Base-by-base conservation (phyloP, 2,329 filamentous ascomycete genomes). In the Fusarium marasasianum region DNA sequence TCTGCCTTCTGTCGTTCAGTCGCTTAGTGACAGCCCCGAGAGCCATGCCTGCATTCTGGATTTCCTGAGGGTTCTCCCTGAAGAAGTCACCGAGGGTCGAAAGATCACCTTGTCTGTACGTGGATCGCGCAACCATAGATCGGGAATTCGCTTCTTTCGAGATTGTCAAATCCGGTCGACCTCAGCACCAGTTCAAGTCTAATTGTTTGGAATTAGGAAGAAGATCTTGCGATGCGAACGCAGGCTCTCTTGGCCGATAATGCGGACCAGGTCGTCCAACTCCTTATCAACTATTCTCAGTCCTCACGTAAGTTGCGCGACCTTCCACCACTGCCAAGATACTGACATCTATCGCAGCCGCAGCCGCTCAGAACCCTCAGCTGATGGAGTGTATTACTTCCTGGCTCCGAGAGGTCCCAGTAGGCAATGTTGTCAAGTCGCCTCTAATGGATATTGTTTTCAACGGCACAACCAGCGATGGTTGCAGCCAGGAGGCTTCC, bases 101-200 rank as follows among this genome's bases (percentile, higher is more conserved):
- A 99, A 98, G 87, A 98, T 99, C 89, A 98, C 95, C 89, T 90
- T 99, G 86, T 95, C 94, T 91, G 95, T 98, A 96, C 87, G 94
- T 96, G 89, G 91, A 92, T 87, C 87, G 86, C 87, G 83, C 78
- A 85, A 80, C 81, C 81, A 85, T 83, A 86, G 84, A 83, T 84
- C 79, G 79, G 78, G 71, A 77, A 78, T 69, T 73, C 78, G 73
- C 76, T 78, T 77, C 73, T 66, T 66, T 77, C 80, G 79, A 81
- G 80, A 79, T 76, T 78, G 75, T 80, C 75, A 79, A 78, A 76
- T 79, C 78, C 81, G 79, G 79, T 79, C 79, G 79, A 78, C 78
- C 71, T 80, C 83, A 82, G 79, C 76, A 76, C 74, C 69, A 74
- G 75, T 75, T 73, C 74, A 74, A 79, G 77, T 84, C 82, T 84